Evolutionary conservation across 2,329 filamentous ascomycete species (phyloP), one percentile per base, ranked within the genome.

Genomic region (Trichoderma sp.): DNA sequence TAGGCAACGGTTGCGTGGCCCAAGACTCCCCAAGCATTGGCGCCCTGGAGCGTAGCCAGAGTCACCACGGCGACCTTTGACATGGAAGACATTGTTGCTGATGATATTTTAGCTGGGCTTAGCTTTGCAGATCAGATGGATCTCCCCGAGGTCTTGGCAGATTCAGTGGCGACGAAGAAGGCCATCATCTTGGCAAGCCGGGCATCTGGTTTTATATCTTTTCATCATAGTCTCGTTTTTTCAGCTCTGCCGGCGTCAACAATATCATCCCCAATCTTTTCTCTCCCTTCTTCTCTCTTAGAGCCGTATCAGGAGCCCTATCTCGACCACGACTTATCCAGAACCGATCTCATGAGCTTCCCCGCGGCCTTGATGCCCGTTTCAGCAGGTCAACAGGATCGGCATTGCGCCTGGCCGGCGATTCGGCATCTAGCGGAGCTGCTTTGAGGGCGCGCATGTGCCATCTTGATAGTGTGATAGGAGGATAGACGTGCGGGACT

Each of bases 1-100:
- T 87, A 86, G 23, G 86, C 86, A n/a, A 88, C 81, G 1, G 86
- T 85, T 73, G 84, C 84, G 76, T 88, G 86, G 73, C 86, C 86
- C 72, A 84, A 80, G 8, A 78, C 77, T 13, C 83, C 83, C 83
- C 83, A 84, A 69, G 83, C 83, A 28, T 71, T 34, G 9, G 58
- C 75, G 26, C 74, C 72, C 23, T 74, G 74, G 23, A 73, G 57
- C 8, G 73, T 58, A 20, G 71, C 65, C 32, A 76, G 71, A 58
- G 71, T 58, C 30, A 71, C 36, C 20, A 76, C 58, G 23, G 71
- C 68, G n/a, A 68, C 39, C 28, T 68, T 73, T 53, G 67, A 70
- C 30, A 73, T 34, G 17, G 68, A 71, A 30, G 71, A 30, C 73
- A 75, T 72, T 64, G 36, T 69, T 15, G 36, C 4, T 32, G 23